Conservation (phyloP, 192 early-diverging fungal genomes). For the Linnemannia schmuckeri region DNA sequence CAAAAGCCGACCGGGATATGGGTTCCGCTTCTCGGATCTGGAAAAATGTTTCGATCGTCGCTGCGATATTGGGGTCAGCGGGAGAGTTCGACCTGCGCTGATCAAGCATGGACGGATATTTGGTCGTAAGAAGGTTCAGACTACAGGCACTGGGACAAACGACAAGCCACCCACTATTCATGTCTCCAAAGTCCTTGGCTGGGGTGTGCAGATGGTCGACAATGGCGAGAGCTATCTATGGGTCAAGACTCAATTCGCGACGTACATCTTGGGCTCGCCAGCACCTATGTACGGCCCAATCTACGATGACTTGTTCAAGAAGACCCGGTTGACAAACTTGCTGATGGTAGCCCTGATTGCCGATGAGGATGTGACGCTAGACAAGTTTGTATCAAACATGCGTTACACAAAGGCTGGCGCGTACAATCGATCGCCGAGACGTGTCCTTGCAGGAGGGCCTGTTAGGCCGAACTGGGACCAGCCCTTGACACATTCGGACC, state of each 20-base stretch:
- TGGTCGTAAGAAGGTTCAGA: neutral
- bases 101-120: neutral
- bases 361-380: neutral
- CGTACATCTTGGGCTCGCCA: conserved; percentile 1
- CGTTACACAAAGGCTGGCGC: neutral
- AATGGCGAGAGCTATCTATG: neutral
- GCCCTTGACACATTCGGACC: neutral
- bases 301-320: neutral
- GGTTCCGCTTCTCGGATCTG: neutral
- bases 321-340: neutral
- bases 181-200: neutral
- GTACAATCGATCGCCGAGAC: neutral
- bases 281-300: neutral
- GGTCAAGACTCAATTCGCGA: conserved; percentile 5
- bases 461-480: neutral
- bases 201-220: neutral
- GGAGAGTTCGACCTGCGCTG: neutral
- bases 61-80: neutral
- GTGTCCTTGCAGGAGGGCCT: neutral
- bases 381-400: neutral
- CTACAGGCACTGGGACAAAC: neutral
- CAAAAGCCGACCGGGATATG: neutral
- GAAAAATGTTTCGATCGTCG: neutral
- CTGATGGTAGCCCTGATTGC: neutral
- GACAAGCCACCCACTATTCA: neutral